Evolutionary conservation across 257 asterid genomes (phyloP).

Genomic region (Linaria vulgaris): DNA sequence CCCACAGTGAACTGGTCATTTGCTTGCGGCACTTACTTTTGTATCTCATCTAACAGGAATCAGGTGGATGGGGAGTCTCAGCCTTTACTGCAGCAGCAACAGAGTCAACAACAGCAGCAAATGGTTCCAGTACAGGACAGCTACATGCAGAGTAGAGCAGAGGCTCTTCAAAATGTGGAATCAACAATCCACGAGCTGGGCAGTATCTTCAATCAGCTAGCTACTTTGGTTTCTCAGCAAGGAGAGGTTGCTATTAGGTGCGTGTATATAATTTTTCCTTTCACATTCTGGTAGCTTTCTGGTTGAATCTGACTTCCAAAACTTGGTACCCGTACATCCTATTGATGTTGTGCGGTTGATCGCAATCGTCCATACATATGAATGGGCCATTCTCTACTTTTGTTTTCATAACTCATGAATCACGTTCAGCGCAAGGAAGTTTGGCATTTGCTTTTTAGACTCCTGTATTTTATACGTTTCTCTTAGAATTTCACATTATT

Average conservation of each 20-base stretch:
- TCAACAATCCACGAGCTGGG: slow-evolving; percentile 89
- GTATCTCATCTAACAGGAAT: slow-evolving; percentile 49
- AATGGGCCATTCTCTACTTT: background rate
- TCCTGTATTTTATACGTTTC: background rate
- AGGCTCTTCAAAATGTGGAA: slow-evolving; percentile 90
- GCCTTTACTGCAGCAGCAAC: slow-evolving; percentile 79
- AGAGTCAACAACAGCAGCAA: slow-evolving; percentile 80
- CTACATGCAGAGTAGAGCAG: slow-evolving; percentile 97
- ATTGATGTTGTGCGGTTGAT: no score
- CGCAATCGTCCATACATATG: background rate
- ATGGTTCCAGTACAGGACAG: slow-evolving; percentile 81
- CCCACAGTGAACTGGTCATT: background rate
- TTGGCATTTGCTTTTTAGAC: background rate
- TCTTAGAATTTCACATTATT: background rate
- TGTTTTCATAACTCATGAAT: background rate
- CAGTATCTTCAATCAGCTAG: slow-evolving; percentile 84
- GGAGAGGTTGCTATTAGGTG: slow-evolving; percentile 97
- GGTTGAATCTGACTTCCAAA: background rate
- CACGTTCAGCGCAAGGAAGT: background rate
- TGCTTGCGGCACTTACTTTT: slow-evolving; percentile 18
- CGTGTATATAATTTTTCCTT: background rate
- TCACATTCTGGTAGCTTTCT: background rate
- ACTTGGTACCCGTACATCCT: background rate
- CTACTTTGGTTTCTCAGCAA: slow-evolving; percentile 92
- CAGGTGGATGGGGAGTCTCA: slow-evolving; percentile 73